Percentiles rank a stretch among this genome's conserved stretches.
Evolutionary conservation across 2,329 filamentous ascomycete genomes (phyloP).

Genomic region (Sporothrix pallida): DNA sequence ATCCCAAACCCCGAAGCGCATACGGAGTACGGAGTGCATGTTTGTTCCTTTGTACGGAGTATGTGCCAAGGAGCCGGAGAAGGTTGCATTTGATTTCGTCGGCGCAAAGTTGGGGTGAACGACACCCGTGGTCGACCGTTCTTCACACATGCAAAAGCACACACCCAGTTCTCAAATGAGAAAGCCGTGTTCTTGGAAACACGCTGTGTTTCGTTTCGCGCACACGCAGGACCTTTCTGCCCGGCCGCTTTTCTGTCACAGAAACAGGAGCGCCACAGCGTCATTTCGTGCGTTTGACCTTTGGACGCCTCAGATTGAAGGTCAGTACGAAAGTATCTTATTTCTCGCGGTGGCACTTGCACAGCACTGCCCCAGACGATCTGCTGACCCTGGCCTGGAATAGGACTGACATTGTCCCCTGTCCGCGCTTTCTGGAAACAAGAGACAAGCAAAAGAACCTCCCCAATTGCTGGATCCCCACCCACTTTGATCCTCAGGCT

Average conservation of each 20-base stretch:
- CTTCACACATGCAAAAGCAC: background rate
- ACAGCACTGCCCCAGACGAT: conserved; percentile 28
- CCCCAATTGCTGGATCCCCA: background rate
- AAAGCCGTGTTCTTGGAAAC: conserved; percentile 16
- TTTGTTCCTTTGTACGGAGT: background rate
- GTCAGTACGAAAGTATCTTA: too few species aligned
- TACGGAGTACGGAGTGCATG: conserved; percentile 8
- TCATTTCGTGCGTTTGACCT: background rate
- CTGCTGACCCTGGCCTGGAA: background rate
- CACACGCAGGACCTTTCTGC: conserved; percentile 16
- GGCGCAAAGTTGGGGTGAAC: conserved; percentile 19
- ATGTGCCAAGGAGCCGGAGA: conserved; percentile 18
- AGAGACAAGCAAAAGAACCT: background rate
- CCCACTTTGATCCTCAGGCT: background rate
- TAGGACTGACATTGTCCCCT: background rate
- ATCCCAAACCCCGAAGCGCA: conserved; percentile 9
- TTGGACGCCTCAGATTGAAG: too few species aligned
- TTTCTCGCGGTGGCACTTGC: background rate
- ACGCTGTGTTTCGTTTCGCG: conserved; percentile 30
- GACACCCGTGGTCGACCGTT: background rate
- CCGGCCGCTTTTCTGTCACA: background rate
- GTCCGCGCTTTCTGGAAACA: too few species aligned
- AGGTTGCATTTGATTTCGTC: conserved; percentile 12
- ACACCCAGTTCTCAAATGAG: background rate
- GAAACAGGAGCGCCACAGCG: background rate